These are phyloP conservation scores for Aschersonia sp. DNA, from an alignment of 2,329 filamentous ascomycete species.

Conservation along the genomic window DNA sequence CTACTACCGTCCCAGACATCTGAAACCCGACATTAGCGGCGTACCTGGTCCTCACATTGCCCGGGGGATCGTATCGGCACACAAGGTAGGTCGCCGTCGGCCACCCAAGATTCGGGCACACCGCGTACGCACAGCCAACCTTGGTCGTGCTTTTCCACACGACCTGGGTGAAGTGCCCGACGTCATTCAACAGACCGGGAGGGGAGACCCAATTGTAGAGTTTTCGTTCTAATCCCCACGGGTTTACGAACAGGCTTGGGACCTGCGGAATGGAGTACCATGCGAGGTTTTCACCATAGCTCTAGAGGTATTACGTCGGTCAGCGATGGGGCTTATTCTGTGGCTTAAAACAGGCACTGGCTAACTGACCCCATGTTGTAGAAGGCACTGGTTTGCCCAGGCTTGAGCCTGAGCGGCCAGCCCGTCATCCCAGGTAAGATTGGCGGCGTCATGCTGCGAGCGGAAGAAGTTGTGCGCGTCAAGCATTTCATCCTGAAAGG, in stretches of 20 bases:
- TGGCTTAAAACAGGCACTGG: too few relatives aligned
- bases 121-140: constrained; percentile 11
- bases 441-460: constrained; percentile 55
- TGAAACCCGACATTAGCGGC: neutral
- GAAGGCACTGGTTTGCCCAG: constrained; percentile 45
- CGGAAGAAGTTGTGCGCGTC: constrained; percentile 73
- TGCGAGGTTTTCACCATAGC: constrained; percentile 5
- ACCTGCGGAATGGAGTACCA: neutral
- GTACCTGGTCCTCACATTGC: constrained; percentile 4
- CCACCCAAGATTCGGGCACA: constrained; percentile 3
- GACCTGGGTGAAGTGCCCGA: constrained; percentile 16
- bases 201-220: constrained; percentile 5
- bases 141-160: constrained; percentile 14
- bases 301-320: neutral
- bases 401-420: constrained; percentile 45
- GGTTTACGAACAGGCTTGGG: constrained; percentile 2
- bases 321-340: too few relatives aligned
- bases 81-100: constrained; percentile 3
- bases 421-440: constrained; percentile 45
- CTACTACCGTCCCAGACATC: too few relatives aligned
- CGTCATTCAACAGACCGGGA: neutral
- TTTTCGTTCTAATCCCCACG: constrained; percentile 6
- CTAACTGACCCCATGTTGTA: neutral
- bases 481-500: constrained; percentile 17
- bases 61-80: constrained; percentile 6